Evolutionary conservation across 169 alveolate genomes (phyloP), one percentile per base, ranked within the genome.

Genomic region (Theileria orientalis): DNA sequence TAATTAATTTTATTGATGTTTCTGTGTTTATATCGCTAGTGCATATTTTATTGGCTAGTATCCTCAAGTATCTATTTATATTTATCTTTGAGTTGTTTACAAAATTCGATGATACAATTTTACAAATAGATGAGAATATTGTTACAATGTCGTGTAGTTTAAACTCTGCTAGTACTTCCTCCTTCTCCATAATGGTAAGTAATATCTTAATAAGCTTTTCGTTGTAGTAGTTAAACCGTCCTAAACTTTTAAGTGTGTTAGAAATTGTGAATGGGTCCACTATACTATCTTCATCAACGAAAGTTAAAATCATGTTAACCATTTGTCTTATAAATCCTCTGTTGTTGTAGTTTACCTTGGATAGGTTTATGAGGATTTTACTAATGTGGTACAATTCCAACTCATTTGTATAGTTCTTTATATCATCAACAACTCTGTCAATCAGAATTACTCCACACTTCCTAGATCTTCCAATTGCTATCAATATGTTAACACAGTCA

Each of bases 161-260:
- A 13, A 82, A 42, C 19, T 82, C 79, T 23, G 78, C 54, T 16
- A 82, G 40, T 35, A 82, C 84, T 40, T 82, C 89, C 63, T 73
- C 85, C 69, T 82, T 82, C 14, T 37, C 64, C 13, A 82, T 54
- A 21, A 82, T 72, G 32, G 8, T 33, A 11, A 77, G 42, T n/a
- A 82, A 68, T 2, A 42, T 21, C 19, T 67, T 49, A 52, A 56
- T 74, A 27, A 82, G 44, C 33, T 51, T 9, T 7, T 68, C 72
- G 25, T 71, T 51, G 46, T 59, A 51, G n/a, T 69, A 59, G n/a
- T 47, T 71, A 21, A 74, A 82, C 16, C 89, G 44, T 16, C 75
- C 42, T 51, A 73, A 82, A 21, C 89, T 83, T n/a, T 69, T 74
- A 52, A 57, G 62, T 14, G 73, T 59, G 60, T 82, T 74, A 16